These are phyloP conservation scores for Sporothrix brasiliensis DNA, from an alignment of 2,329 filamentous ascomycete species.

Conservation along the genomic window DNA sequence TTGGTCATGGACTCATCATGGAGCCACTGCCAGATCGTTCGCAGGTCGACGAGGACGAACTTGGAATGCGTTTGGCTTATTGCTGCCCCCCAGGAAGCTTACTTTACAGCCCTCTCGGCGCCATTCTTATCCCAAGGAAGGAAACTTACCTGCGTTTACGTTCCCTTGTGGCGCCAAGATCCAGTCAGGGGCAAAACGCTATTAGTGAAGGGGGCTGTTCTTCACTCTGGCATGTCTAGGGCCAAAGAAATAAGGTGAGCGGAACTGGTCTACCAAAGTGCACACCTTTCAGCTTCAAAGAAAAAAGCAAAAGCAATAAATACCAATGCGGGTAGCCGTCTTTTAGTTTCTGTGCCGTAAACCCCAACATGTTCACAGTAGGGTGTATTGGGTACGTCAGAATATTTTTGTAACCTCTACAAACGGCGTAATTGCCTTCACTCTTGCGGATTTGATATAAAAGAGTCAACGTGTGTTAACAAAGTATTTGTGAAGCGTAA, in stretches of 20 bases:
- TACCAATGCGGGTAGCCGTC: not conserved
- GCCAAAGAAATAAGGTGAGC: not conserved
- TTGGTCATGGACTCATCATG: too few species aligned
- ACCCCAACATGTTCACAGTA: too few species aligned
- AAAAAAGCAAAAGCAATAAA: not conserved
- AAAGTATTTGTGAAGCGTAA: not conserved
- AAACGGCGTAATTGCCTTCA: too few species aligned
- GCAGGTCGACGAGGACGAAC: too few species aligned
- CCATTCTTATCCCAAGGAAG: not conserved
- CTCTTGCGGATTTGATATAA: too few species aligned
- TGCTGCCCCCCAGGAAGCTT: not conserved
- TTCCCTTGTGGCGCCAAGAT: constrained; percentile 11
- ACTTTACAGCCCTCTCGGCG: not conserved
- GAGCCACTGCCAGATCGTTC: too few species aligned
- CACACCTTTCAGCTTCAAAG: not conserved
- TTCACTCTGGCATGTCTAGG: not conserved
- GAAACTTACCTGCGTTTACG: not conserved
- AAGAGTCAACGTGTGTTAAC: not conserved
- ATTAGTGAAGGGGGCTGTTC: not conserved
- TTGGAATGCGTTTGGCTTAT: too few species aligned
- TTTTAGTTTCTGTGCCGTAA: too few species aligned
- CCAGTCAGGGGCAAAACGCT: not conserved
- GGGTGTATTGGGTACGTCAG: too few species aligned
- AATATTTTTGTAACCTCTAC: too few species aligned
- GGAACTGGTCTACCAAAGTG: not conserved